Base-by-base conservation (phyloP, 176 grass and related monocot genomes). In the Avena sativa region DNA sequence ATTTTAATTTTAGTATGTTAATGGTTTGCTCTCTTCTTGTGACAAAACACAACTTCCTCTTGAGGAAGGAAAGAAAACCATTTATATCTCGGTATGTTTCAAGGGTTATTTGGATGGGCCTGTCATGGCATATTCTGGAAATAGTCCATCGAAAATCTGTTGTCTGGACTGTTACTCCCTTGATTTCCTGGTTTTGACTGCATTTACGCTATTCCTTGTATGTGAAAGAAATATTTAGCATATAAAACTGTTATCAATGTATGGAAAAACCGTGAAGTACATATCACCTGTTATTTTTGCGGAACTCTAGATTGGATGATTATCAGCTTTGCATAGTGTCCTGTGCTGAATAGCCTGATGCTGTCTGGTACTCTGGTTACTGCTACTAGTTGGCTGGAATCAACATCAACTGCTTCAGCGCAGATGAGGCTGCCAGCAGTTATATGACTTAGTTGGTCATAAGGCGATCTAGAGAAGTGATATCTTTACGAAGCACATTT, bases 171-270 rank as follows among this genome's bases (percentile, higher is more conserved):
- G 58, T 26, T 0, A 11, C 57, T 14, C 55, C 58, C 17, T 23
- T 62, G 71, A 75, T 84, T 85, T 85, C 46, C 68, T 67, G 15
- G 30, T 19, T 87, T 21, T 75, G 46, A 44, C 15, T 55, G 26
- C 36, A 23, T 81, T 64, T 63, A 32, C 3, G 4, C 20, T 6
- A 30, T 86, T 81, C 74, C 2, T 40, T 62, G 32, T 66, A 62
- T 34, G 61, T 12, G 12, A 57, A 57, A 75, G 34, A 59, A 47
- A 36, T 77, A 34, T 82, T 25, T 71, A 52, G 32, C 50, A 2
- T 78, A 64, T n/a, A 72, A 52, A 82, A 79, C 2, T 87, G 32
- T 76, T 32, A 53, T 26, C 25, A 32, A 9, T 53, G 7, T 6
- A 30, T 30, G 48, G 79, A 66, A 48, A 64, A 81, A 81, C 79